A percentile compares a stretch with the other conserved stretches of the same genome.
Evolutionary conservation across 1,284 basidiomycete genomes (phyloP).

Genomic region (Leucoagaricus sp.): DNA sequence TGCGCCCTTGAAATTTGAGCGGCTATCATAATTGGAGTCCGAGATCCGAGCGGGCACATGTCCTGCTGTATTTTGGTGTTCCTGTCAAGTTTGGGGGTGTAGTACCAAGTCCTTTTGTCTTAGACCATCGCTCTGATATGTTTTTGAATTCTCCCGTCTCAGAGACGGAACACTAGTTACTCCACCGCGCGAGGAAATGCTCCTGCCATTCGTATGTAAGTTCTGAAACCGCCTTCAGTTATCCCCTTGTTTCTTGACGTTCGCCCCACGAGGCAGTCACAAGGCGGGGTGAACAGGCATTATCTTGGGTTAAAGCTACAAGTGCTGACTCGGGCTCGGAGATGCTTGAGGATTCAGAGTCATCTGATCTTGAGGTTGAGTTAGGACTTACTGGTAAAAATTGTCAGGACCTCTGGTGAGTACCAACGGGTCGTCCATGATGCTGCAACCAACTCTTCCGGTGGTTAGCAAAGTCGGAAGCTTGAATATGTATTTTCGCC

Average conservation of each 20-base stretch:
- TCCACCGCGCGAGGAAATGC: slow-evolving; percentile 4
- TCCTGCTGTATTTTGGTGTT: not conserved
- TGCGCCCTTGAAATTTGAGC: not conserved
- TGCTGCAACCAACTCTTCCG: not conserved
- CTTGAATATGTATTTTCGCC: not conserved
- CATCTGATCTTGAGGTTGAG: not conserved
- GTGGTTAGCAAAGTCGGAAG: not conserved
- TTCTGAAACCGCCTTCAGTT: not conserved
- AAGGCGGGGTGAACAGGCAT: not conserved
- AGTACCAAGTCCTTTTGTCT: not conserved
- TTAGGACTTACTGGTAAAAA: not conserved
- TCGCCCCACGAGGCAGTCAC: no score
- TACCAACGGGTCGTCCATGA: not conserved
- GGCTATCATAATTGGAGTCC: not conserved
- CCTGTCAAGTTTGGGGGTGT: not conserved
- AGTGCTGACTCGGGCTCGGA: not conserved
- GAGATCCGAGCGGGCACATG: not conserved
- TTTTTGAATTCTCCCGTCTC: not conserved
- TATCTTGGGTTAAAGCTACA: not conserved
- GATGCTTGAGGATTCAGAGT: not conserved
- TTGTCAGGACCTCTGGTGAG: not conserved
- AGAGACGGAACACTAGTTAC: not conserved
- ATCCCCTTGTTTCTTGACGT: not conserved
- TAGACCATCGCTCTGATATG: not conserved
- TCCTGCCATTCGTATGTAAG: no score